phyloP scores from a whole-genome alignment of 2,329 filamentous ascomycete species.

The Fusarium keratoplasticum region DNA sequence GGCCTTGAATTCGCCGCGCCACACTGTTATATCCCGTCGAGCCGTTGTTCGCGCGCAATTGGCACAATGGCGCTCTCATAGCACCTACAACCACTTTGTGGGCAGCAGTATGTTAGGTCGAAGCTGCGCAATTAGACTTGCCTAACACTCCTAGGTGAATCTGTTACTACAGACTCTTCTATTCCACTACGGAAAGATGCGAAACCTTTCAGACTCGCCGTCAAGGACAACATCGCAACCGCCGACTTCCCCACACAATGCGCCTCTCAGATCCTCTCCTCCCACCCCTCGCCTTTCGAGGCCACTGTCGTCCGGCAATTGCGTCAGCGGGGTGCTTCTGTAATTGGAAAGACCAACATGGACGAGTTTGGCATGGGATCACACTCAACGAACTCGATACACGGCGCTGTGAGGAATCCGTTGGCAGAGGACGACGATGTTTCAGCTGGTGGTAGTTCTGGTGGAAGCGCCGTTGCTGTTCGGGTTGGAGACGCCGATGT shows the following conservation, averaged over 20 bases:
- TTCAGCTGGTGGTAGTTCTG: slow-evolving; percentile 90
- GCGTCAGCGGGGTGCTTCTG: slow-evolving; percentile 67
- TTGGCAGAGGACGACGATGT: slow-evolving; percentile 53
- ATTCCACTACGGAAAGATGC: slow-evolving; percentile 36
- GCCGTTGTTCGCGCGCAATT: slow-evolving; percentile 9
- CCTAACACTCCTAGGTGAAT: slow-evolving; percentile 29
- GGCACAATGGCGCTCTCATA: slow-evolving; percentile 44
- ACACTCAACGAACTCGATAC: slow-evolving; percentile 77
- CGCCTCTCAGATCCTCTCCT: slow-evolving; percentile 78
- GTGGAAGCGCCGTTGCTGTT: slow-evolving; percentile 91
- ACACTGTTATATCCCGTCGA: background rate
- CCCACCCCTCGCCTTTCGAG: slow-evolving; percentile 80
- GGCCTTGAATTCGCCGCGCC: slow-evolving; percentile 8
- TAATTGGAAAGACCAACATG: slow-evolving; percentile 88
- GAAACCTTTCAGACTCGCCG: slow-evolving; percentile 62
- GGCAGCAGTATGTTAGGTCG: slow-evolving; percentile 41
- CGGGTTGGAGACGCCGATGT: slow-evolving; percentile 66
- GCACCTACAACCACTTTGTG: slow-evolving; percentile 54
- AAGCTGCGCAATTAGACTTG: background rate
- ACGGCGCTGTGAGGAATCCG: slow-evolving; percentile 72
- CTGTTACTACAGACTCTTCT: slow-evolving; percentile 1
- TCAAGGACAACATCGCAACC: slow-evolving; percentile 85
- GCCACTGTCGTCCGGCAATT: slow-evolving; percentile 83
- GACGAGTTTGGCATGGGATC: slow-evolving; percentile 98
- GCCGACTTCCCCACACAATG: slow-evolving; percentile 79